Base-by-base conservation (phyloP, 306 rosid genomes). In the Alnus glutinosa region DNA sequence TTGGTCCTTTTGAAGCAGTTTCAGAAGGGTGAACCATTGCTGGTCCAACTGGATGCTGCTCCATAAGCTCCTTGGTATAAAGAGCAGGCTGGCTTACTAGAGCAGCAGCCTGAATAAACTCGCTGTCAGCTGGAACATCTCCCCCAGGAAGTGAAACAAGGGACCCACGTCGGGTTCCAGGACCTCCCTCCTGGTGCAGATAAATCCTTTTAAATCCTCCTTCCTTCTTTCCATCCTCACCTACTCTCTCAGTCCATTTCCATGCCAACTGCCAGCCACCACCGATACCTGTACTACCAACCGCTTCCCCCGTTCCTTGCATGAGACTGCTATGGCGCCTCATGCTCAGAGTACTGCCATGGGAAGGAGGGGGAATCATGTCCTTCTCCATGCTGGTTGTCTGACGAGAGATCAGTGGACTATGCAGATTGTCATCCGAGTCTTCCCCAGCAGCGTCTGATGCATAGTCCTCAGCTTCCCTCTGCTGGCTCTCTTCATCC, bases 251-350 rank as follows among this genome's bases (percentile, higher is more conserved):
- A 69, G 93, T 83, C 98, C 98, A 93, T 87, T 93, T 87, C 98
- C 98, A 93, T 62, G 98, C 98, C 83, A 93, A 86, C 79, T 93
- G 98, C 98, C 98, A 93, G 49, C 98, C 98, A 61, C 98, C 98
- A 72, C 98, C 97, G 71, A 93, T 91, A 74, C 98, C 98, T 28
- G 98, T 88, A 79, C 90, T 85, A 66, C 87, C 89, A 61, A 85
- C 92, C 50, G 87, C 84, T 82, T 93, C 98, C 67, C 86, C 89
- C 80, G 86, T 74, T 78, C 90, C 97, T 86, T 91, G 97, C 89
- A 85, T 84, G 75, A 93, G 92, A 87, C 94, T 93, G 81, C 96
- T 89, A 75, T 87, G 83, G 75, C 80, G 98, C 80, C 97, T 87
- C 89, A 89, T 90, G 85, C 90, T 82, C 72, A 93, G 55, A 66